Percentiles rank a stretch among this genome's conserved stretches.
Evolutionary conservation across 2,329 filamentous ascomycete species (phyloP).

Genomic region (Metarhizium guizhouense): DNA sequence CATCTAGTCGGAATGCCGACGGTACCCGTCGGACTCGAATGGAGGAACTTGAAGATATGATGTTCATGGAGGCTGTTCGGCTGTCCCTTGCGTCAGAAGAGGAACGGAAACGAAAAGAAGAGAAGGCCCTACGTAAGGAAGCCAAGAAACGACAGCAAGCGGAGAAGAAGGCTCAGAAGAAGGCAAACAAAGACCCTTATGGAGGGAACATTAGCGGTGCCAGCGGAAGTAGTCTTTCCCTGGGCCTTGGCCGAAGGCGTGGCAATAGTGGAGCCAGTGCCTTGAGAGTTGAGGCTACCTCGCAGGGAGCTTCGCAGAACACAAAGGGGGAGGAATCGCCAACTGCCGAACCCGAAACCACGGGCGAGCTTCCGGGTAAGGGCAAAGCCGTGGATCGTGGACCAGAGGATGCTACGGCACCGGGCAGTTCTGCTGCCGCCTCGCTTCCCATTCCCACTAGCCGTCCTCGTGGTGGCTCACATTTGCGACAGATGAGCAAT

Average conservation of each 20-base stretch:
- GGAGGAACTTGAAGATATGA: slow-evolving; percentile 91
- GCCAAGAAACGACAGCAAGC: slow-evolving; percentile 81
- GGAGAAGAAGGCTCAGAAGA: slow-evolving; percentile 68
- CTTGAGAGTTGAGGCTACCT: slow-evolving; percentile 46
- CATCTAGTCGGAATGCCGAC: slow-evolving; percentile 10
- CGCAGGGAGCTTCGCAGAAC: slow-evolving; percentile 32
- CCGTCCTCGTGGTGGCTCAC: slow-evolving; percentile 54
- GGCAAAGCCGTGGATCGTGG: slow-evolving; percentile 61
- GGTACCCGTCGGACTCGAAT: slow-evolving; percentile 44
- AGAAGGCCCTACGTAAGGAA: slow-evolving; percentile 51
- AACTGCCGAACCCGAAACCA: slow-evolving; percentile 15
- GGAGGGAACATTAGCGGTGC: slow-evolving; percentile 29
- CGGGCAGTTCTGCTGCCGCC: slow-evolving; percentile 24
- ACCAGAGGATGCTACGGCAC: slow-evolving; percentile 12
- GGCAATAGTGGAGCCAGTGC: slow-evolving; percentile 53
- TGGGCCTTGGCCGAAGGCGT: slow-evolving; percentile 49
- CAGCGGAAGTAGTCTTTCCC: slow-evolving; percentile 56
- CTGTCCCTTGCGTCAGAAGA: slow-evolving; percentile 88
- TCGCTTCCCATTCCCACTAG: slow-evolving; percentile 38
- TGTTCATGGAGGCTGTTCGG: slow-evolving; percentile 96
- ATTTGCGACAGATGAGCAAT: slow-evolving; percentile 76
- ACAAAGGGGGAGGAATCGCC: slow-evolving; percentile 15
- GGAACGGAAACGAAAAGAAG: slow-evolving; percentile 75
- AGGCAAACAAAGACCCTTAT: slow-evolving; percentile 33
- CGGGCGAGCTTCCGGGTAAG: slow-evolving; percentile 38